Conservation (phyloP, 768 basidiomycete species). For the Hemileccinum impolitum region DNA sequence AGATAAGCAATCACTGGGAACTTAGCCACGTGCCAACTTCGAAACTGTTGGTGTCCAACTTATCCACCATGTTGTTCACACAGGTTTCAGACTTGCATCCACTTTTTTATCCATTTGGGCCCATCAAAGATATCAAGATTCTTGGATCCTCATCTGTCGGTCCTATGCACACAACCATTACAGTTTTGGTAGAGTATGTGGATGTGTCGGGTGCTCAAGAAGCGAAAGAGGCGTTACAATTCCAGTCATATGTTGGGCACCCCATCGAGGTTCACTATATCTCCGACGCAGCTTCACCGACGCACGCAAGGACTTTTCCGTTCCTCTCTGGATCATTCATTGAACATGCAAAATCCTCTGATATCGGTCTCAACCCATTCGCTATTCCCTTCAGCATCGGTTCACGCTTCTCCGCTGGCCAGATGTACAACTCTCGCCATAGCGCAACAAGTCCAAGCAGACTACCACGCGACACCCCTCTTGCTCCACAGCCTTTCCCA, state of each 20-base stretch:
- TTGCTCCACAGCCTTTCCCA: conserved; percentile 25
- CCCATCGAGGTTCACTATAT: conserved; percentile 39
- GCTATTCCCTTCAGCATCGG: conserved; percentile 29
- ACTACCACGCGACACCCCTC: conserved; percentile 20
- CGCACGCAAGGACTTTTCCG: conserved; percentile 2
- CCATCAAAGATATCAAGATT: conserved; percentile 58
- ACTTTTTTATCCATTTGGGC: conserved; percentile 70
- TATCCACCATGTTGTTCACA: conserved; percentile 66
- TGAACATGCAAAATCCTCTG: conserved; percentile 14
- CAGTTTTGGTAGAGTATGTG: conserved; percentile 64
- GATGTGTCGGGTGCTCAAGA: conserved; percentile 54
- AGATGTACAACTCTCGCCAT: conserved; percentile 5
- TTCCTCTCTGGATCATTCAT: conserved; percentile 10
- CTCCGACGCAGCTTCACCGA: conserved; percentile 14
- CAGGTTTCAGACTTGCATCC: conserved; percentile 65
- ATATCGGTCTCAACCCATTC: conserved; percentile 32
- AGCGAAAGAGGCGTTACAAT: conserved; percentile 58
- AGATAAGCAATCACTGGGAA: conserved; percentile 30
- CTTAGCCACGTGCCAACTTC: conserved; percentile 41
- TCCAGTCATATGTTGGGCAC: conserved; percentile 57
- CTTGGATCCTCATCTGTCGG: conserved; percentile 36
- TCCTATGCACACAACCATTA: conserved; percentile 38
- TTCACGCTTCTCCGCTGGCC: conserved; percentile 7
- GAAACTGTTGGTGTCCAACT: conserved; percentile 58
- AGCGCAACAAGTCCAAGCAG: conserved; percentile 8